A percentile compares a stretch with the other conserved stretches of the same genome.
phyloP scores from a whole-genome alignment of 2,329 filamentous ascomycete species.

The Didymella sp. region DNA sequence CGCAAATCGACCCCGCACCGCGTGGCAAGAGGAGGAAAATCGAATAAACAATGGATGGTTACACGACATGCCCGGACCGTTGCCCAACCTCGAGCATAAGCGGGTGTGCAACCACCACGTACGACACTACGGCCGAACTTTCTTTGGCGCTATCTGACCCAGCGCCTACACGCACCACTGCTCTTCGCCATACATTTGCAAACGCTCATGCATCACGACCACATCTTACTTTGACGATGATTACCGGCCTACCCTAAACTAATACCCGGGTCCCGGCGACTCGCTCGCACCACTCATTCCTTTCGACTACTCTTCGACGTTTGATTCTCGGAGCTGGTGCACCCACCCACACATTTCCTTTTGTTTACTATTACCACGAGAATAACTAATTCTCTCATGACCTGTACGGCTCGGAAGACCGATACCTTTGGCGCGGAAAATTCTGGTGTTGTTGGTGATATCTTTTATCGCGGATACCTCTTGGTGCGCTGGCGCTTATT shows the following conservation, averaged over 20 bases:
- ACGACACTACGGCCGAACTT: slow-evolving; percentile 28
- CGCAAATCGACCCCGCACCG: slow-evolving; percentile 83
- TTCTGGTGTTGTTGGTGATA: slow-evolving; percentile 22
- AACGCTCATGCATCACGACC: slow-evolving; percentile 15
- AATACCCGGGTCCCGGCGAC: slow-evolving; percentile 48
- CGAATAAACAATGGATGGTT: slow-evolving; percentile 50
- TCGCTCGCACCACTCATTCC: slow-evolving; percentile 39
- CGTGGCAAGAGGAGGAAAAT: slow-evolving; percentile 90
- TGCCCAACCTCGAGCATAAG: slow-evolving; percentile 29
- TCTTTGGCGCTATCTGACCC: slow-evolving; percentile 29
- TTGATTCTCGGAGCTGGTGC: slow-evolving; percentile 20
- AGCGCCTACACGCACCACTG: slow-evolving; percentile 15
- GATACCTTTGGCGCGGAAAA: slow-evolving; percentile 35
- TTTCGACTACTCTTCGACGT: slow-evolving; percentile 25
- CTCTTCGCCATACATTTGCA: slow-evolving; percentile 11
- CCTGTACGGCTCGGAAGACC: slow-evolving; percentile 26
- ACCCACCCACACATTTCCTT: slow-evolving; percentile 25
- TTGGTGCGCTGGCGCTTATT: slow-evolving; percentile 33
- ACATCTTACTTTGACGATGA: slow-evolving; percentile 19
- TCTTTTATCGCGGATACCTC: slow-evolving; percentile 37
- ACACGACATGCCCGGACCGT: slow-evolving; percentile 26
- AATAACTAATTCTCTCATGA: slow-evolving; percentile 40
- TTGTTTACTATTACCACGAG: slow-evolving; percentile 36
- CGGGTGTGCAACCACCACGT: slow-evolving; percentile 36
- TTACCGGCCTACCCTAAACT: slow-evolving; percentile 22